Conservation (phyloP, 441 rosid species). For the Euphorbia celastroides region DNA sequence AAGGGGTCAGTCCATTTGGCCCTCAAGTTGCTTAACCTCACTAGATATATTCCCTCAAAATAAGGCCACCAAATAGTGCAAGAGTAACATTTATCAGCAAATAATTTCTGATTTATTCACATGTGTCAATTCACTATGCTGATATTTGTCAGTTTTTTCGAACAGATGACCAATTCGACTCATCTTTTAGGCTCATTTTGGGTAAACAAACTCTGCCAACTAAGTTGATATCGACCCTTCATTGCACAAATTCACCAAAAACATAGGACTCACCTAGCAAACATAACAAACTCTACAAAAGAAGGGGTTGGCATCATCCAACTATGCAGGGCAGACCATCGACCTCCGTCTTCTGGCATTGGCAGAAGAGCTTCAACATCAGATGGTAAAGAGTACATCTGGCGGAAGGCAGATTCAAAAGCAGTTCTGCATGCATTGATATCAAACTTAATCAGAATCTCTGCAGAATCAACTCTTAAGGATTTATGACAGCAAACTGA, state of each 20-base stretch:
- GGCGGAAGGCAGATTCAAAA: slow-evolving; percentile 73
- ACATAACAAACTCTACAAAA: slow-evolving; percentile 86
- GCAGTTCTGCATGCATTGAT: slow-evolving; percentile 49
- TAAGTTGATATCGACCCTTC: background rate
- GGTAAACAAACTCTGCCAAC: background rate
- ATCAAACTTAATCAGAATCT: slow-evolving; percentile 3
- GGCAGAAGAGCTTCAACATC: slow-evolving; percentile 80
- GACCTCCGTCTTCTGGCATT: slow-evolving; percentile 90
- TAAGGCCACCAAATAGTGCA: background rate
- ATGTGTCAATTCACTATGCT: background rate
- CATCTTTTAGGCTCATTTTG: background rate
- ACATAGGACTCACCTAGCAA: slow-evolving; percentile 53
- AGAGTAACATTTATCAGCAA: background rate
- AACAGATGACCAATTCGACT: background rate
- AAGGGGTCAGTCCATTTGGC: background rate
- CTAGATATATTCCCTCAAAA: background rate
- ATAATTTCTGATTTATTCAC: background rate
- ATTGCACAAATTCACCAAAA: background rate
- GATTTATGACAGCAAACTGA: background rate
- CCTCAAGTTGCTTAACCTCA: background rate
- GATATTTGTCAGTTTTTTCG: background rate
- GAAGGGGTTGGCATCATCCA: slow-evolving; percentile 99
- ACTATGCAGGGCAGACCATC: slow-evolving; percentile 90
- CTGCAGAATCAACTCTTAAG: background rate
- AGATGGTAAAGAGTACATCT: slow-evolving; percentile 73